These are phyloP conservation scores for Candida tibetensis DNA, from an alignment of 805 yeast genomes.

Conservation along the genomic window DNA sequence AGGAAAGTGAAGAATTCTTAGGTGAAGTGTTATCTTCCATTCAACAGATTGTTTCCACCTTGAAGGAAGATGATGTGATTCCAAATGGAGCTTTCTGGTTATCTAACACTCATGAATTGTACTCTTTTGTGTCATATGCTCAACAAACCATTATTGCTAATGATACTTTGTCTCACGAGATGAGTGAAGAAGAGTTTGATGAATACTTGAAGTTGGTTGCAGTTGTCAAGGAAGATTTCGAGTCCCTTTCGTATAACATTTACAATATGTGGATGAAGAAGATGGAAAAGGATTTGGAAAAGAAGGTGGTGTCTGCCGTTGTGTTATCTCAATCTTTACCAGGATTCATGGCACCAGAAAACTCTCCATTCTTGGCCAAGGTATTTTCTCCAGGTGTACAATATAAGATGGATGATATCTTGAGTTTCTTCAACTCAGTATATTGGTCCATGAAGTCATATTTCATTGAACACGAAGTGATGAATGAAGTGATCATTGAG, in stretches of 20 bases:
- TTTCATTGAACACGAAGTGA: conserved; percentile 79
- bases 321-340: conserved; percentile 93
- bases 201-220: conserved; percentile 87
- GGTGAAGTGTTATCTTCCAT: conserved; percentile 87
- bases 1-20: conserved; percentile 85
- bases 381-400: conserved; percentile 70
- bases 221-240: conserved; percentile 91
- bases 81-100: conserved; percentile 97
- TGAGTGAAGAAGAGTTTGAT: conserved; percentile 86
- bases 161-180: conserved; percentile 72
- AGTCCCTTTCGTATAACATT: conserved; percentile 86
- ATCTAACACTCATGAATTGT: conserved; percentile 91
- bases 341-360: conserved; percentile 88
- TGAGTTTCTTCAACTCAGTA: conserved; percentile 84
- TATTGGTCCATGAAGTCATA: conserved; percentile 92
- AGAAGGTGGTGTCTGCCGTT: conserved; percentile 92
- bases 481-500: conserved; percentile 80
- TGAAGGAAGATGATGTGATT: conserved; percentile 82
- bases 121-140: conserved; percentile 91
- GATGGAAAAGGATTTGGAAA: conserved; percentile 84
- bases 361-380: conserved; percentile 76
- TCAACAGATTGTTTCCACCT: conserved; percentile 75
- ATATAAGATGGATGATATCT: conserved; percentile 91
- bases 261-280: conserved; percentile 97
- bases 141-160: conserved; percentile 87